Evolutionary conservation across 2,329 filamentous ascomycete species (phyloP).

Genomic region (Monosporascus sp.): DNA sequence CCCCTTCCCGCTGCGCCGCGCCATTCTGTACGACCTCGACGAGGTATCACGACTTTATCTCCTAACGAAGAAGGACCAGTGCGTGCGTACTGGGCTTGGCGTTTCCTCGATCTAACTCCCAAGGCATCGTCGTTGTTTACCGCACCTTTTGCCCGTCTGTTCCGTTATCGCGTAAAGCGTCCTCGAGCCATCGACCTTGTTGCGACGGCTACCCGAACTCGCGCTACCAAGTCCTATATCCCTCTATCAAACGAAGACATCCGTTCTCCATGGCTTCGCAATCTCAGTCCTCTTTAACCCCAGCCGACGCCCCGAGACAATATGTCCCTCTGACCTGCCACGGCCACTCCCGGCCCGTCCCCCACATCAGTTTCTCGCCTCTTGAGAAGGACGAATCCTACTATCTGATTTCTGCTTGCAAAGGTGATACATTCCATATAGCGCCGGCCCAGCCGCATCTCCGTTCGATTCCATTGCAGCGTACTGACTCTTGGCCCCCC

Average conservation of each 20-base stretch:
- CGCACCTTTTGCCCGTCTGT: too few species aligned
- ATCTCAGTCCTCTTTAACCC: background rate
- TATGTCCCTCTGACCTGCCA: conserved; percentile 91
- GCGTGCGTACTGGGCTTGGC: too few species aligned
- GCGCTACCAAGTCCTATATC: background rate
- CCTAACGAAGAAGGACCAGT: too few species aligned
- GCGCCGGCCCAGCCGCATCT: background rate
- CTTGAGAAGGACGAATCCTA: conserved; percentile 78
- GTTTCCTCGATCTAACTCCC: too few species aligned
- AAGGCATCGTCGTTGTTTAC: too few species aligned
- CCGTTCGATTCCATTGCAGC: background rate
- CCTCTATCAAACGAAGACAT: background rate
- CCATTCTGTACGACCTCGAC: too few species aligned
- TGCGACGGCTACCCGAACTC: too few species aligned
- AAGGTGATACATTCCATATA: conserved; percentile 49
- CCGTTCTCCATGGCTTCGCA: conserved; percentile 13
- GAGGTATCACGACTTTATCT: too few species aligned
- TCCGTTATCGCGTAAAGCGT: too few species aligned
- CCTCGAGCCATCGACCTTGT: too few species aligned
- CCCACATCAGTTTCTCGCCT: conserved; percentile 84
- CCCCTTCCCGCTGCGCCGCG: too few species aligned
- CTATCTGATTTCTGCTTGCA: conserved; percentile 90
- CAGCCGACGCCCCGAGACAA: conserved; percentile 32
- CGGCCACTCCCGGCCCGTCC: conserved; percentile 87
- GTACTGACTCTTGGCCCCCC: background rate